A percentile compares a stretch with the other conserved stretches of the same genome.
These are phyloP conservation scores for Vitis hybrid DNA, from an alignment of 177 flowering plant species.

Conservation along the genomic window DNA sequence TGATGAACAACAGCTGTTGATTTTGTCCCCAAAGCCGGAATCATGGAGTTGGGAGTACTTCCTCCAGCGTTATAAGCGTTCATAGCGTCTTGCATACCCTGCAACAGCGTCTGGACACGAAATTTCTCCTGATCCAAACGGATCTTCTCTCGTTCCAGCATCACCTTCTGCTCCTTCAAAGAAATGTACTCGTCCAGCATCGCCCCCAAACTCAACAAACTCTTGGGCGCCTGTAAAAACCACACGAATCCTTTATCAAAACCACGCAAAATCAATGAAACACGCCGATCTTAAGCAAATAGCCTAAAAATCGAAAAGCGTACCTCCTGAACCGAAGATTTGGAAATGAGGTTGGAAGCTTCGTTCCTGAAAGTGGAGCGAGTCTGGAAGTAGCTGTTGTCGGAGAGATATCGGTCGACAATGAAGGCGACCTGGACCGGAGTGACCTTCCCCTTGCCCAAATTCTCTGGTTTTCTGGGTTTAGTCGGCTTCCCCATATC, in stretches of 20 bases:
- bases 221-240: constrained; percentile 66
- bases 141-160: constrained; percentile 55
- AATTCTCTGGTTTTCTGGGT: constrained; percentile 33
- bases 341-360: constrained; percentile 70
- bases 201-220: constrained; percentile 68
- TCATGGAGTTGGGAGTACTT: constrained; percentile 12
- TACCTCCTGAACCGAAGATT: constrained; percentile 44
- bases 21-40: constrained; percentile 17
- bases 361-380: constrained; percentile 70
- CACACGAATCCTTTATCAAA: not conserved
- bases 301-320: not conserved
- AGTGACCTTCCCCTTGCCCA: constrained; percentile 78
- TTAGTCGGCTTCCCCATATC: constrained; percentile 57
- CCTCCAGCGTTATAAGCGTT: constrained; percentile 48
- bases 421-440: constrained; percentile 88
- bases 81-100: constrained; percentile 79
- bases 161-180: constrained; percentile 85
- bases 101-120: constrained; percentile 62
- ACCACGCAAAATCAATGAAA: not conserved
- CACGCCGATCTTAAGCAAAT: not conserved
- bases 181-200: constrained; percentile 80
- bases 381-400: constrained; percentile 55
- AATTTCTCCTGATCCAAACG: constrained; percentile 65
- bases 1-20: constrained; percentile 26
- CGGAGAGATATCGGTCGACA: constrained; percentile 81